Evolutionary conservation across 2,329 filamentous ascomycete species (phyloP), one percentile per base, ranked within the genome.

Genomic region (Torrubiella hemipterigena): DNA sequence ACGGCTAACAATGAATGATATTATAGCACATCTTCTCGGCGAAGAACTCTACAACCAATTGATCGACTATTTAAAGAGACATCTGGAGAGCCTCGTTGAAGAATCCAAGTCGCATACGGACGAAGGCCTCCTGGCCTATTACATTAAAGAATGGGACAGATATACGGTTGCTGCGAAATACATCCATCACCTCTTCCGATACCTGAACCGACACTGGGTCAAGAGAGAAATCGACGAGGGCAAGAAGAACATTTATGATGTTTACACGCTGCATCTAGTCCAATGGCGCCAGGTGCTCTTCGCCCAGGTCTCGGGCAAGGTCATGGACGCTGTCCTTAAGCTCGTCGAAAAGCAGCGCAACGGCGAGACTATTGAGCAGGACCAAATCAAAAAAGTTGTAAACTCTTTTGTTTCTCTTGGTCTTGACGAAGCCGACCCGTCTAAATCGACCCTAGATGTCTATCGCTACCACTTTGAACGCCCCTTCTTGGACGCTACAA

Each of bases 141-240:
- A 98, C 55, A 98, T 96, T 55, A 77, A 81, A 50, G 87, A 98
- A 67, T 98, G 91, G 91, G 77, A 81, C 43, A 75, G 91, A 38
- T 98, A 95, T 60, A 98, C 91, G 3, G 84, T 82, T 11, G 89
- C 91, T 2, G 91, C 87, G 37, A 93, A 93, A 57, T 98, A 93
- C 60, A 91, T 95, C 54, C 93, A 98, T 57, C 89, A 98, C 52
- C 65, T 98, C 7, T 98, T 98, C 65, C 69, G 81, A 32, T 98
- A 98, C 51, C 73, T 98, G 17, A 98, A 98, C 51, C 76, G 91
- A 18, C 91, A 98, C 59, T 98, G 93, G 91, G 91, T 98, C 3
- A 98, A 95, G 68, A 73, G 91, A 18, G 91, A 98, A 60, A 94
- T 98, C 61, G 91, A 98, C 41, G 91, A 98, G 56, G 91, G 91